A percentile compares a stretch with the other conserved stretches of the same genome.
phyloP scores from a whole-genome alignment of 352 stramenopile species.

The Phytophthora hibernalis region DNA sequence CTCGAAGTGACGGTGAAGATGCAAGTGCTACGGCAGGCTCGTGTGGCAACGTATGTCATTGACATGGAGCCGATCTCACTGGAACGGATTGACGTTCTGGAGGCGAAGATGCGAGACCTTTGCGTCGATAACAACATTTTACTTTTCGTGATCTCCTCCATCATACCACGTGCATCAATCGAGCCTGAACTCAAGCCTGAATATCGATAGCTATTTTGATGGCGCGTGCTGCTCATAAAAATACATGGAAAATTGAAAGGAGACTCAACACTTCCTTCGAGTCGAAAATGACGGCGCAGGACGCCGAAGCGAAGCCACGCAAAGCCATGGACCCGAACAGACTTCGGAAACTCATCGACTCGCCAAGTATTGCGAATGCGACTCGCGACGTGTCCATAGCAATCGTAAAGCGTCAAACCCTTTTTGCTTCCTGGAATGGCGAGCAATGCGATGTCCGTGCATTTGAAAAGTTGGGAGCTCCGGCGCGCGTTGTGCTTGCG shows the following conservation, averaged over 20 bases:
- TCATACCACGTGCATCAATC: no score
- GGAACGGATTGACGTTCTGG: slow-evolving; percentile 1
- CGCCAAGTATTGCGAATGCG: slow-evolving; percentile 48
- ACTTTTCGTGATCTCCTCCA: no score
- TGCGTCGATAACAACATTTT: no score
- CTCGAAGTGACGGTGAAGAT: slow-evolving; percentile 11
- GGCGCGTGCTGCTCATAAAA: background rate
- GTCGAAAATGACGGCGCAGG: slow-evolving; percentile 14
- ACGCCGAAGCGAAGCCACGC: slow-evolving; percentile 30
- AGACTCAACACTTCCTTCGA: background rate
- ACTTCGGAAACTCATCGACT: slow-evolving; percentile 71
- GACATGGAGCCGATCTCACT: slow-evolving; percentile 1
- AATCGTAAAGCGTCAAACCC: slow-evolving; percentile 50
- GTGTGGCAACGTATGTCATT: slow-evolving; percentile 16
- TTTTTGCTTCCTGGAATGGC: slow-evolving; percentile 62
- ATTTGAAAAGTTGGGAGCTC: slow-evolving; percentile 51
- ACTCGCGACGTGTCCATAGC: slow-evolving; percentile 44
- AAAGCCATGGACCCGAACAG: slow-evolving; percentile 60
- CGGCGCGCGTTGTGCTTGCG: slow-evolving; percentile 41
- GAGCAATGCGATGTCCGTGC: slow-evolving; percentile 60
- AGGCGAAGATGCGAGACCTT: slow-evolving; percentile 3
- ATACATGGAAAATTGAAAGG: background rate
- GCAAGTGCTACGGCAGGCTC: slow-evolving; percentile 5
- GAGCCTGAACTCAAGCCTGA: no score
- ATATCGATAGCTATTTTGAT: slow-evolving; percentile 24